These are phyloP conservation scores for Lecanosticta acicola DNA, from an alignment of 2,329 filamentous ascomycete genomes.

Conservation along the genomic window DNA sequence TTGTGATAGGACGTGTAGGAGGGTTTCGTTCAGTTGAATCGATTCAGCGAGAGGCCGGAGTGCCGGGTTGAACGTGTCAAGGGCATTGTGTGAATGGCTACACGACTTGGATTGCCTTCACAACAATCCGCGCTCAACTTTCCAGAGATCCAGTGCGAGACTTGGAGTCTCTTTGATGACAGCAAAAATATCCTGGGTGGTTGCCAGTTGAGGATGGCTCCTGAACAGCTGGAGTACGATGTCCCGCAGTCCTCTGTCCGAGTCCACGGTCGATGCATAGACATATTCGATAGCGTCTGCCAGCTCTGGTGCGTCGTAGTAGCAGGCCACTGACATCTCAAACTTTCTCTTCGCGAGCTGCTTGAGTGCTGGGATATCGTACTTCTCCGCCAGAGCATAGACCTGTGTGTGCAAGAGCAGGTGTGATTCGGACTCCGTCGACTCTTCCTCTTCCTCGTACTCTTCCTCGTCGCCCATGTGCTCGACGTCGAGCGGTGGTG, in stretches of 20 bases:
- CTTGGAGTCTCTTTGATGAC: conserved; percentile 42
- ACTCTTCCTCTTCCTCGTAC: conserved; percentile 31
- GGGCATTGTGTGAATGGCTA: too few species aligned
- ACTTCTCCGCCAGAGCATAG: conserved; percentile 49
- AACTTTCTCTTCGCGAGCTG: conserved; percentile 43
- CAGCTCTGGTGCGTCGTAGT: conserved; percentile 42
- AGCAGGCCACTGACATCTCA: conserved; percentile 40
- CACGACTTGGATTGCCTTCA: too few species aligned
- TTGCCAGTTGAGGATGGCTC: conserved; percentile 41
- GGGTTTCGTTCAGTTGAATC: too few species aligned
- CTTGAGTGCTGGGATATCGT: conserved; percentile 45
- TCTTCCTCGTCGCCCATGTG: conserved; percentile 33
- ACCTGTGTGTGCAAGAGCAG: conserved; percentile 44
- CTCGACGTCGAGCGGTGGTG: conserved; percentile 29
- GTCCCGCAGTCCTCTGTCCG: conserved; percentile 45
- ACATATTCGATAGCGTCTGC: conserved; percentile 46
- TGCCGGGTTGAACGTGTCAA: too few species aligned
- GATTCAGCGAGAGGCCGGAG: too few species aligned
- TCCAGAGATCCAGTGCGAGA: conserved; percentile 46
- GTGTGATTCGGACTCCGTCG: conserved; percentile 37
- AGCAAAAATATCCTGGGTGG: conserved; percentile 42
- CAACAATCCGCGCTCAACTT: conserved; percentile 42
- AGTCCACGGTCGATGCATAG: conserved; percentile 46
- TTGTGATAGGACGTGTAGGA: too few species aligned
- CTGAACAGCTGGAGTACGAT: conserved; percentile 45